Base-by-base conservation (phyloP, 148 eudicot species). In the Bassia scoparia region DNA sequence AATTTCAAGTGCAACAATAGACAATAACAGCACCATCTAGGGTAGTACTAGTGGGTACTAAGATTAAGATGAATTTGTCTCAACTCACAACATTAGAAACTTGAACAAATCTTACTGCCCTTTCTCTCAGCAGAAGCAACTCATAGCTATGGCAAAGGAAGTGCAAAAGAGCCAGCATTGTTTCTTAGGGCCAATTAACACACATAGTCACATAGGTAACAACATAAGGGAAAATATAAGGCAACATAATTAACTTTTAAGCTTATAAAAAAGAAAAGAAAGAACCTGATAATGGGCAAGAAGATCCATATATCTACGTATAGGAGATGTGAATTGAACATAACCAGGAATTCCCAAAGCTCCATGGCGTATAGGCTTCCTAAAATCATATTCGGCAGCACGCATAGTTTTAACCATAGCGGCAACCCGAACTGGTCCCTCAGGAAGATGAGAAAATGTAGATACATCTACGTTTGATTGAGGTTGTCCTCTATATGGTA, bases 261-360 rank as follows among this genome's bases (percentile, higher is more conserved):
- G n/a, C n/a, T 41, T 23, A 50, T 70, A 3, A 43, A 20, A 24
- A 61, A n/a, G 49, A 65, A 63, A 61, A 38, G 80, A 76, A 74
- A 67, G 46, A 55, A 87, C 99, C 94, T 95, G 99, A 81, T 95
- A 95, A 84, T 95, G 99, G 71, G 99, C 99, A 78, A 92, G 88
- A 72, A 95, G 97, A 86, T 95, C 99, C 90, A 95, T 81, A 83
- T 95, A 95, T 90, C 99, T 86, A 26, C 99, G 90, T 52, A 95
- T 95, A 61, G 99, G 99, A 80, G 99, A 95, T 34, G 96, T 95
- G 77, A 95, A 95, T 85, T 95, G 99, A 70, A 95, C 99, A 86
- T 95, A 95, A 53, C 97, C 97, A 78, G 99, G 99, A 82, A 95
- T 71, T 44, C 99, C 99, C 79, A 95, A 77, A 41, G 82, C 72